A percentile compares a stretch with the other conserved stretches of the same genome.
These are phyloP conservation scores for Penicillium italicum DNA, from an alignment of 2,329 filamentous ascomycete genomes.

Conservation along the genomic window DNA sequence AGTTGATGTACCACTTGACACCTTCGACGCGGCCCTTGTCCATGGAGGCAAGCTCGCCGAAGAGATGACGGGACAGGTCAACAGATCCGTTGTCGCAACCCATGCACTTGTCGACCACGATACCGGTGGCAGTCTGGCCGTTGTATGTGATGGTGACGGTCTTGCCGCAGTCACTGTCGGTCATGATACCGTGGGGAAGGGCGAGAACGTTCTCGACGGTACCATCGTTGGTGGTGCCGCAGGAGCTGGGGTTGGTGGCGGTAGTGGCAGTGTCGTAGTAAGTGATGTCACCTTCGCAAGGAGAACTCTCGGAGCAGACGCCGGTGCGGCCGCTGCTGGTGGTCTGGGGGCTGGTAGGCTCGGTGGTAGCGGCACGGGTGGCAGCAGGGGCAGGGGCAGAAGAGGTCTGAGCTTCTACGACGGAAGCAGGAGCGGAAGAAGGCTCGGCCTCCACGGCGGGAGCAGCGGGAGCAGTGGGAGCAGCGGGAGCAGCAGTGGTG, in stretches of 20 bases:
- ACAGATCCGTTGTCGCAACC: constrained; percentile 58
- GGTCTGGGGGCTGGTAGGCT: constrained; percentile 1
- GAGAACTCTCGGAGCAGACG: constrained; percentile 24
- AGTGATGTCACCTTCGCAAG: constrained; percentile 62
- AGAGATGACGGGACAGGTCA: constrained; percentile 59
- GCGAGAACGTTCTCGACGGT: constrained; percentile 62
- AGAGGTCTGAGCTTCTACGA: background rate
- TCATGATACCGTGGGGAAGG: constrained; percentile 62
- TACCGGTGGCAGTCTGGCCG: constrained; percentile 58
- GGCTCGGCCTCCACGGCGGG: constrained; percentile 4
- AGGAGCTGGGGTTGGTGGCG: constrained; percentile 47
- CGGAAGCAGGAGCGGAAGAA: constrained; percentile 7
- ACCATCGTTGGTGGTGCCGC: constrained; percentile 61
- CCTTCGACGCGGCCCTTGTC: constrained; percentile 41
- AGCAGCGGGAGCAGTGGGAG: constrained; percentile 4
- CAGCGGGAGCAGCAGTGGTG: constrained; percentile 9
- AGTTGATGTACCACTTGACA: constrained; percentile 43
- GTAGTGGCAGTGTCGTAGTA: constrained; percentile 69
- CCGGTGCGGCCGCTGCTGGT: constrained; percentile 21
- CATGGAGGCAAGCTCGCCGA: constrained; percentile 47
- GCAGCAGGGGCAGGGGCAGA: background rate
- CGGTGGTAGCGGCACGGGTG: background rate
- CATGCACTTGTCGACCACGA: constrained; percentile 71
- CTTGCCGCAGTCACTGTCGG: constrained; percentile 67
- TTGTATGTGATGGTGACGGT: constrained; percentile 60